phyloP scores from a whole-genome alignment of 768 basidiomycete species.

The Tricholoma hemisulphureum region DNA sequence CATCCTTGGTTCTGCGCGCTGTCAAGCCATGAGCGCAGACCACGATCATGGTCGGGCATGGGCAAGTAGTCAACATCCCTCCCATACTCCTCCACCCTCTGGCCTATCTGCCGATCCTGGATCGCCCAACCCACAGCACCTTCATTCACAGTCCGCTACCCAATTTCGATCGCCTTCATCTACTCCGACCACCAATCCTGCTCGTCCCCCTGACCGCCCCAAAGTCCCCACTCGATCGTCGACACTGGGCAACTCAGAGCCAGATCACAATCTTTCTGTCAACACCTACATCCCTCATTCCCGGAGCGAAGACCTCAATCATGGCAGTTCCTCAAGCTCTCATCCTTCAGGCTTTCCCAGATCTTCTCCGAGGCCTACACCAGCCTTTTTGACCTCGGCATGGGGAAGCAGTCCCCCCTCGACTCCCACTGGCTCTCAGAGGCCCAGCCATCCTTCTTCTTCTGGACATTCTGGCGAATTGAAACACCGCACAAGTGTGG shows the following conservation, averaged over 20 bases:
- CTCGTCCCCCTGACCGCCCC: slow-evolving; percentile 50
- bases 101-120: slow-evolving; percentile 27
- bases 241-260: slow-evolving; percentile 56
- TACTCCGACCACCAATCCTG: slow-evolving; percentile 30
- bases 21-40: slow-evolving; percentile 36
- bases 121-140: slow-evolving; percentile 18
- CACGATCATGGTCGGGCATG: slow-evolving; percentile 35
- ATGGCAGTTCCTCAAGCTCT: slow-evolving; percentile 34
- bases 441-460: slow-evolving; percentile 49
- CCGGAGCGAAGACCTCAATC: slow-evolving; percentile 73
- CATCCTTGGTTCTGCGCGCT: neutral
- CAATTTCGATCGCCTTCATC: slow-evolving; percentile 30
- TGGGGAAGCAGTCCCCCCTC: slow-evolving; percentile 50
- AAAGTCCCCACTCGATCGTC: slow-evolving; percentile 62
- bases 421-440: slow-evolving; percentile 52
- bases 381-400: slow-evolving; percentile 45
- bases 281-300: slow-evolving; percentile 44
- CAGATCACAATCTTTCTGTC: slow-evolving; percentile 47
- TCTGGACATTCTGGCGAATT: slow-evolving; percentile 53
- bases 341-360: slow-evolving; percentile 24
- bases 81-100: slow-evolving; percentile 19
- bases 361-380: slow-evolving; percentile 45
- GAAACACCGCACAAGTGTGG: slow-evolving; percentile 42
- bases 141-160: slow-evolving; percentile 11
- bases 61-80: slow-evolving; percentile 29